A percentile compares a stretch with the other conserved stretches of the same genome.
Evolutionary conservation across 306 rosid species (phyloP).

Genomic region (Macrotyloma uniflorum): DNA sequence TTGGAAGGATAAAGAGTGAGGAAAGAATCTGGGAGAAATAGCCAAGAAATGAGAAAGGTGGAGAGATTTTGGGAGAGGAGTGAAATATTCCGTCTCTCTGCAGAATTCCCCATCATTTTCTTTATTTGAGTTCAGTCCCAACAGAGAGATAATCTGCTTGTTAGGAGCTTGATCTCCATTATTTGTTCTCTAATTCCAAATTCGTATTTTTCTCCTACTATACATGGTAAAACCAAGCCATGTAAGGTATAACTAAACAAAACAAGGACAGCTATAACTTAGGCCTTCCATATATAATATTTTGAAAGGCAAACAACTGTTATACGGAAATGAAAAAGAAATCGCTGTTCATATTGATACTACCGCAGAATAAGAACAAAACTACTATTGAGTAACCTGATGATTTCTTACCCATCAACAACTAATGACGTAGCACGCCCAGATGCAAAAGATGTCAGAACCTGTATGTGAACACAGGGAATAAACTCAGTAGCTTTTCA

Average conservation of each 20-base stretch:
- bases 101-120: neutral
- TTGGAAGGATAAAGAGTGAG: neutral
- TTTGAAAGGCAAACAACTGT: neutral
- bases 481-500: slow-evolving; percentile 17
- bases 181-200: slow-evolving; percentile 8
- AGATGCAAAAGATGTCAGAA: slow-evolving; percentile 96
- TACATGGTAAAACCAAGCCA: slow-evolving; percentile 1
- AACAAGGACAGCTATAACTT: slow-evolving; percentile 21
- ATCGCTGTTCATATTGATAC: slow-evolving; percentile 3
- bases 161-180: slow-evolving; percentile 7
- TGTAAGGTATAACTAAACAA: neutral
- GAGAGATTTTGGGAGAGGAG: neutral
- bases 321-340: neutral
- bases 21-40: neutral
- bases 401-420: slow-evolving; percentile 79
- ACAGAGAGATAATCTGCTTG: neutral
- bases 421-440: slow-evolving; percentile 98
- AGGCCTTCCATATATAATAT: neutral
- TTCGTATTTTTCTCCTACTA: neutral
- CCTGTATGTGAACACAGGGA: slow-evolving; percentile 51
- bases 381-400: slow-evolving; percentile 12
- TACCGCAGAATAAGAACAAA: slow-evolving; percentile 10
- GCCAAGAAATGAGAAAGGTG: neutral
- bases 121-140: neutral
- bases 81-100: neutral